Conservation (phyloP, 306 rosid genomes). For the Dalbergia cultrata region DNA sequence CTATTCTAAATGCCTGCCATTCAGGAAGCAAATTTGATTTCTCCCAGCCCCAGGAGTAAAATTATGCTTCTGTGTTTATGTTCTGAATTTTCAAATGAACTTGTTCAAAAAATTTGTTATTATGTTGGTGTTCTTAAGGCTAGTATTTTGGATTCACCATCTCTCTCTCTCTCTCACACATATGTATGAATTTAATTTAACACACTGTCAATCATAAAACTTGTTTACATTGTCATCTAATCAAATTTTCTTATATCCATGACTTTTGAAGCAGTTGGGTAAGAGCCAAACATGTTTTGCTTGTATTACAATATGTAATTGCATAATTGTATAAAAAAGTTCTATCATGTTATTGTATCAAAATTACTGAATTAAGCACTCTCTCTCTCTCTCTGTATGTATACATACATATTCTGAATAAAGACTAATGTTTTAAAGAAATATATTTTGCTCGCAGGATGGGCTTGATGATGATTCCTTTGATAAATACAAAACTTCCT, state of each 20-base stretch:
- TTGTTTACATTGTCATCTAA: not conserved
- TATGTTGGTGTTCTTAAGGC: too few relatives aligned
- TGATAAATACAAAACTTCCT: slow-evolving; percentile 81
- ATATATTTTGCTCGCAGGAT: slow-evolving; percentile 63
- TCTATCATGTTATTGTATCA: too few relatives aligned
- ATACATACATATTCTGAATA: not conserved
- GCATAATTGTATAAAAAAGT: too few relatives aligned
- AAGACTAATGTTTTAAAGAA: slow-evolving; percentile 27
- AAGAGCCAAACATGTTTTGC: too few relatives aligned
- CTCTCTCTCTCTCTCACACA: not conserved
- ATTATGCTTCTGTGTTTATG: slow-evolving; percentile 10
- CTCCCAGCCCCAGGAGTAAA: slow-evolving; percentile 5
- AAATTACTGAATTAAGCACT: too few relatives aligned
- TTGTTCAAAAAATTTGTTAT: not conserved
- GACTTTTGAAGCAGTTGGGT: too few relatives aligned
- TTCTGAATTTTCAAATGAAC: slow-evolving; percentile 15
- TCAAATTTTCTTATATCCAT: too few relatives aligned
- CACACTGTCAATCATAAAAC: not conserved
- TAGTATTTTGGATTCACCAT: too few relatives aligned
- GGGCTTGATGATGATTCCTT: slow-evolving; percentile 80
- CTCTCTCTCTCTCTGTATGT: too few relatives aligned
- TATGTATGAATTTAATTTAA: too few relatives aligned
- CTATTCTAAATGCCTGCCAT: not conserved
- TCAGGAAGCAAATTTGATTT: not conserved
- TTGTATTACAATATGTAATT: too few relatives aligned